Conservation (phyloP, 129 eudicot species). For the Chrysanthemum seticuspe region DNA sequence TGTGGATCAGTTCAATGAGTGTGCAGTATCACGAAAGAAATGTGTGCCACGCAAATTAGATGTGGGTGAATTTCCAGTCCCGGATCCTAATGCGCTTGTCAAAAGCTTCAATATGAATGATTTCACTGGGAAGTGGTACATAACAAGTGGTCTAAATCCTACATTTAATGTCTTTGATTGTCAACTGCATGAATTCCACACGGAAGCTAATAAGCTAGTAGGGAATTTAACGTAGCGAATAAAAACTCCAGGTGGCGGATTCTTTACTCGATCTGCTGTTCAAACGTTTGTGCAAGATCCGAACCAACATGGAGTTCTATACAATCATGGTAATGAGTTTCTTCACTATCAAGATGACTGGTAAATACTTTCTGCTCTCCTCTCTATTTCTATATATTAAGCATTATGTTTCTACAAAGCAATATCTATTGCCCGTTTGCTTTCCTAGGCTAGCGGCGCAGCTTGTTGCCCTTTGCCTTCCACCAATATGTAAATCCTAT, state of each 20-base stretch:
- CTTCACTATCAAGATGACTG: conserved; percentile 94
- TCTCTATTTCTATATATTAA: no score
- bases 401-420: no score
- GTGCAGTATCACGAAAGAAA: background rate
- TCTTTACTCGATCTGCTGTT: conserved; percentile 64
- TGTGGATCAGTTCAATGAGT: background rate
- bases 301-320: conserved; percentile 56
- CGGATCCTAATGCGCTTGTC: background rate
- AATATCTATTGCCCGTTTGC: no score
- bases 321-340: conserved; percentile 89
- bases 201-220: conserved; percentile 54
- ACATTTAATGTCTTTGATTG: background rate
- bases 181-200: conserved; percentile 75
- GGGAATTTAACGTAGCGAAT: conserved; percentile 62
- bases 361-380: conserved; percentile 13
- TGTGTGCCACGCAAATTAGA: background rate
- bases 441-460: no score
- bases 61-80: background rate
- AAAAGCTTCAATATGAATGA: background rate
- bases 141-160: background rate
- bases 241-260: conserved; percentile 64
- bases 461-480: no score
- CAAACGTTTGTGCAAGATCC: conserved; percentile 80
- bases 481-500: no score
- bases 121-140: background rate